These are phyloP conservation scores for Poa annua DNA, from an alignment of 176 grass and related monocot genomes.

Conservation along the genomic window DNA sequence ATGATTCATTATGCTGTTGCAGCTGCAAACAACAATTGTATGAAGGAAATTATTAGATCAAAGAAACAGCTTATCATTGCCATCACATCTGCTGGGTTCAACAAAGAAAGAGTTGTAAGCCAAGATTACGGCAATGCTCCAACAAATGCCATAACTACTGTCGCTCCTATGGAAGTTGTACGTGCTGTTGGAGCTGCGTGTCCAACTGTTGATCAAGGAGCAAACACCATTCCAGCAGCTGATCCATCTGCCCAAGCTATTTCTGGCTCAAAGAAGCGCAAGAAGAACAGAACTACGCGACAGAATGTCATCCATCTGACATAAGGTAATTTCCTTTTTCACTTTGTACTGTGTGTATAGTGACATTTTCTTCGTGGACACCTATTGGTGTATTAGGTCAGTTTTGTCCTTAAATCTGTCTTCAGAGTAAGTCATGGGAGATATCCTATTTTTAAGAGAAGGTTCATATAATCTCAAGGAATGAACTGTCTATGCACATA, in stretches of 20 bases:
- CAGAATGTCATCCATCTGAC: neutral
- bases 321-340: conserved; percentile 32
- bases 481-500: neutral
- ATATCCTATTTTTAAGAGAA: neutral
- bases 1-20: conserved; percentile 38
- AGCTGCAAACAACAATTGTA: conserved; percentile 41
- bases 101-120: conserved; percentile 15
- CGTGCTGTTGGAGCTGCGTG: too few species aligned
- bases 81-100: conserved; percentile 4
- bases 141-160: too few species aligned
- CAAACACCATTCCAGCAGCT: neutral
- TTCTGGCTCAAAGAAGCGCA: conserved; percentile 38
- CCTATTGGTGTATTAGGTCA: neutral
- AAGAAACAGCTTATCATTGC: conserved; percentile 48
- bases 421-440: neutral
- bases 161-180: too few species aligned
- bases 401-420: neutral
- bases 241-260: neutral
- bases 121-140: too few species aligned
- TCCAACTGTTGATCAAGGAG: conserved; percentile 19
- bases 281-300: neutral
- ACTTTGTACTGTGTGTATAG: neutral
- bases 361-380: conserved; percentile 1
- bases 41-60: conserved; percentile 52
- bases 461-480: conserved; percentile 1